phyloP scores from a whole-genome alignment of 441 rosid species.

The Adansonia grandidieri region DNA sequence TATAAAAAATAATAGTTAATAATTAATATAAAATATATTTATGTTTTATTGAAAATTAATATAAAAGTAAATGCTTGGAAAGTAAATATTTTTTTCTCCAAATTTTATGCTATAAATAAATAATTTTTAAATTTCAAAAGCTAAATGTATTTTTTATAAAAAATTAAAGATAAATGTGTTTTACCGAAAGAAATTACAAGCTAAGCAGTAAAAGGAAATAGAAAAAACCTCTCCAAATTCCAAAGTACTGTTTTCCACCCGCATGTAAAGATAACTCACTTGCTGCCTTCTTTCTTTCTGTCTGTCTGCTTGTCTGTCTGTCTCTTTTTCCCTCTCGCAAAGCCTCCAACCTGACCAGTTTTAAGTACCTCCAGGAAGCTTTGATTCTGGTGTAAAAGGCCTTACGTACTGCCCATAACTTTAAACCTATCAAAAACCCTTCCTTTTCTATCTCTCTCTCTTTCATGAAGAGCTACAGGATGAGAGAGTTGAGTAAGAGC shows the following conservation, averaged over 20 bases:
- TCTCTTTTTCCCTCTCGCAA: slow-evolving; percentile 17
- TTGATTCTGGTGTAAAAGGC: slow-evolving; percentile 35
- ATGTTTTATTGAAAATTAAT: no score
- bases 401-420: slow-evolving; percentile 33
- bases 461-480: slow-evolving; percentile 27
- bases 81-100: no score
- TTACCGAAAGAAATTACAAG: no score
- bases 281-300: slow-evolving; percentile 18
- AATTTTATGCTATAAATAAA: no score
- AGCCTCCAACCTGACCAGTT: slow-evolving; percentile 11
- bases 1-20: no score
- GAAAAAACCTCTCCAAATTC: slow-evolving; percentile 39
- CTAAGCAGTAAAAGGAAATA: background rate
- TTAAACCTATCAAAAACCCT: slow-evolving; percentile 1
- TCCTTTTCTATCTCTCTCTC: slow-evolving; percentile 15
- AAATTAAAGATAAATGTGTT: no score
- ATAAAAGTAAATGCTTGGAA: no score
- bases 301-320: background rate
- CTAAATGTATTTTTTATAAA: no score
- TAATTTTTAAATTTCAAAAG: no score
- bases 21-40: no score
- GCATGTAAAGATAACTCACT: slow-evolving; percentile 33
- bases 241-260: slow-evolving; percentile 31
- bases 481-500: slow-evolving; percentile 24
- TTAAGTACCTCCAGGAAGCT: slow-evolving; percentile 26